phyloP scores from a whole-genome alignment of 805 yeast genomes.

The Cyberlindnera xishuangbannaensis region DNA sequence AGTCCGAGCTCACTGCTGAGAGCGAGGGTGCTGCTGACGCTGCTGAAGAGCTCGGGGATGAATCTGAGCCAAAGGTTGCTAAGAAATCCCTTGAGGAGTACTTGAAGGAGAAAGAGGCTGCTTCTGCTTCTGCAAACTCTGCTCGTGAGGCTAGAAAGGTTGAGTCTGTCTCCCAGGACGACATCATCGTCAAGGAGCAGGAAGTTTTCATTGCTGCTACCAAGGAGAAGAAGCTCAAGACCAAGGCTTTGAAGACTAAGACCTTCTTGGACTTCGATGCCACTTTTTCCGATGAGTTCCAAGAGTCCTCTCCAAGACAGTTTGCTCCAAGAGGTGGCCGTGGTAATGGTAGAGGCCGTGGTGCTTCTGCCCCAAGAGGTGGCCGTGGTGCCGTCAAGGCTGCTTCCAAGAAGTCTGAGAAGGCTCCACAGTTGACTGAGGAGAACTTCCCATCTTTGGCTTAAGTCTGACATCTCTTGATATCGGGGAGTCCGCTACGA shows the following conservation, averaged over 20 bases:
- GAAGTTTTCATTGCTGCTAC: slow-evolving; percentile 57
- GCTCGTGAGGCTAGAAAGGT: slow-evolving; percentile 32
- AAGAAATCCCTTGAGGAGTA: slow-evolving; percentile 80
- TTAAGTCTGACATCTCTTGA: slow-evolving; percentile 17
- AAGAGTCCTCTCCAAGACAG: slow-evolving; percentile 28
- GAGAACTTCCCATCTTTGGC: slow-evolving; percentile 68
- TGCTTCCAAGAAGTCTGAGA: slow-evolving; percentile 28
- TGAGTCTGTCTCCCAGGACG: slow-evolving; percentile 39
- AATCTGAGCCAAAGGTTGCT: slow-evolving; percentile 42
- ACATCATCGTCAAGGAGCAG: slow-evolving; percentile 58
- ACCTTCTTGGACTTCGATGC: slow-evolving; percentile 69
- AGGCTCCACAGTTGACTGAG: slow-evolving; percentile 32
- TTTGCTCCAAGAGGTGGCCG: slow-evolving; percentile 21
- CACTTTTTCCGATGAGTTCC: slow-evolving; percentile 55
- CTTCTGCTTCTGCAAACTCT: slow-evolving; percentile 53
- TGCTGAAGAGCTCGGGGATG: slow-evolving; percentile 38
- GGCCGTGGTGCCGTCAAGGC: slow-evolving; percentile 9
- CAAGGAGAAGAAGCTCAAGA: slow-evolving; percentile 58
- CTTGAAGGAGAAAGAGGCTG: slow-evolving; percentile 59
- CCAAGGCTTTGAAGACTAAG: slow-evolving; percentile 81
- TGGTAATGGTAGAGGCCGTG: slow-evolving; percentile 8
- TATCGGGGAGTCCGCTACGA: no score
- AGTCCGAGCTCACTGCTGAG: slow-evolving; percentile 65
- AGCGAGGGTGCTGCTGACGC: slow-evolving; percentile 45
- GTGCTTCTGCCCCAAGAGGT: slow-evolving; percentile 13